Conservation (phyloP, 768 basidiomycete species). For the Podaxis mareebaensis region DNA sequence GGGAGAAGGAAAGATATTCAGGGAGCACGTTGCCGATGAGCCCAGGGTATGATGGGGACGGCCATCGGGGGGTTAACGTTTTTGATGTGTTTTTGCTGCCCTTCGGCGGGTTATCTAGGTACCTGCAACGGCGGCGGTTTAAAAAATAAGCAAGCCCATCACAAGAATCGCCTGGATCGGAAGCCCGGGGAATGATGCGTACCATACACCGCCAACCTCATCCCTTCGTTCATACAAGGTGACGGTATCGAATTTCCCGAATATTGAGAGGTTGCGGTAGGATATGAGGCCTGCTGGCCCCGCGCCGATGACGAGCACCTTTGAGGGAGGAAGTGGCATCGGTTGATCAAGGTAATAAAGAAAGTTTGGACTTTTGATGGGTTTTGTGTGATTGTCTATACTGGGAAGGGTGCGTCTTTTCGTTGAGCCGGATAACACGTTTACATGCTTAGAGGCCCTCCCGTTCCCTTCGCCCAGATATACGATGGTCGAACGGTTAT, state of each 20-base stretch:
- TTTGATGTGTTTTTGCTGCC: background rate
- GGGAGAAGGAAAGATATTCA: slow-evolving; percentile 41
- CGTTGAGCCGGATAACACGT: background rate
- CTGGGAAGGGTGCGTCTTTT: too few species aligned
- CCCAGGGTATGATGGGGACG: slow-evolving; percentile 47
- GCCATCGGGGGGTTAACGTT: slow-evolving; percentile 35
- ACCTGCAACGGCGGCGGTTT: slow-evolving; percentile 23
- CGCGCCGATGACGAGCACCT: slow-evolving; percentile 46
- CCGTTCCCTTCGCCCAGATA: background rate
- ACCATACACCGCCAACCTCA: slow-evolving; percentile 57
- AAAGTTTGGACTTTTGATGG: background rate
- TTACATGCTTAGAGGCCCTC: background rate
- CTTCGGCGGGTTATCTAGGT: slow-evolving; percentile 28
- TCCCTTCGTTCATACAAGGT: slow-evolving; percentile 46
- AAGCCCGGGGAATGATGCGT: background rate
- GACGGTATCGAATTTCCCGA: slow-evolving; percentile 42
- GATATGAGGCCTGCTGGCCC: slow-evolving; percentile 50
- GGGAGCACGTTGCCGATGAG: slow-evolving; percentile 54
- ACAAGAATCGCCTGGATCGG: background rate
- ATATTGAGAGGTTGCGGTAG: slow-evolving; percentile 46
- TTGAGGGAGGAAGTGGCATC: slow-evolving; percentile 23
- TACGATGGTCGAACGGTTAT: background rate
- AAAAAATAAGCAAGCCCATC: slow-evolving; percentile 9
- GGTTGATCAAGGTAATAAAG: background rate
- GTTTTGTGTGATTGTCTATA: too few species aligned